These are phyloP conservation scores for Phytophthora tentaculata DNA, from an alignment of 352 stramenopile genomes.

Conservation along the genomic window DNA sequence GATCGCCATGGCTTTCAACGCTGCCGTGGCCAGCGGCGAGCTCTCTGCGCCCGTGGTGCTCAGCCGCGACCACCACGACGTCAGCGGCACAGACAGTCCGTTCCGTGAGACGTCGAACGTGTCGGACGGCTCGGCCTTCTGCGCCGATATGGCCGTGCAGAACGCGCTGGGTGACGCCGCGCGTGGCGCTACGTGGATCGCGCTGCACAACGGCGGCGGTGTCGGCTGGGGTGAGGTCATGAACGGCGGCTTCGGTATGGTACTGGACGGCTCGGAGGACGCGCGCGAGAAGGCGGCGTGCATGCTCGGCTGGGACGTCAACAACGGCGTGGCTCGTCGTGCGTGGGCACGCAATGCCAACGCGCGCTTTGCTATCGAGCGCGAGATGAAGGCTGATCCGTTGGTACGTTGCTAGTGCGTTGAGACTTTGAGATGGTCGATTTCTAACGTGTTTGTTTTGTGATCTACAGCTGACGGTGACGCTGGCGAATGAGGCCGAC, in stretches of 20 bases:
- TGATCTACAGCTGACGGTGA: conserved; percentile 56
- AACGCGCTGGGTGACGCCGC: conserved; percentile 89
- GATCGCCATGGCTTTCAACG: conserved; percentile 87
- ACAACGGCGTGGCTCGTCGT: conserved; percentile 86
- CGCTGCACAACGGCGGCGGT: conserved; percentile 90
- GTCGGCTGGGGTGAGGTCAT: conserved; percentile 90
- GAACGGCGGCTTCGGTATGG: conserved; percentile 90
- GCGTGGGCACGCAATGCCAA: conserved; percentile 89
- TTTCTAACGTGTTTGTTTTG: conserved; percentile 20
- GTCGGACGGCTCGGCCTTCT: conserved; percentile 86
- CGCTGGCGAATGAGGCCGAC: conserved; percentile 53
- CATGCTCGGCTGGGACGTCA: conserved; percentile 91
- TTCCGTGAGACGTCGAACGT: conserved; percentile 92
- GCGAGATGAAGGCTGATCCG: conserved; percentile 85
- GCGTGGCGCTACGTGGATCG: conserved; percentile 86
- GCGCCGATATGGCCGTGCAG: conserved; percentile 90
- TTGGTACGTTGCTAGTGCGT: conserved; percentile 39
- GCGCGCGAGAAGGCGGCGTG: conserved; percentile 64
- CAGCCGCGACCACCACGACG: conserved; percentile 90
- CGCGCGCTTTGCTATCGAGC: conserved; percentile 80
- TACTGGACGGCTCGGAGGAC: conserved; percentile 80
- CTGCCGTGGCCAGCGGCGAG: conserved; percentile 72
- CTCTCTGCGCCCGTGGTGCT: conserved; percentile 80
- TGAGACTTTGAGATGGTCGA: neutral
- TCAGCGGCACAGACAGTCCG: conserved; percentile 87